Base-by-base conservation (phyloP, 495 filamentous ascomycete genomes). In the Paragyromitra xinjiangensis region DNA sequence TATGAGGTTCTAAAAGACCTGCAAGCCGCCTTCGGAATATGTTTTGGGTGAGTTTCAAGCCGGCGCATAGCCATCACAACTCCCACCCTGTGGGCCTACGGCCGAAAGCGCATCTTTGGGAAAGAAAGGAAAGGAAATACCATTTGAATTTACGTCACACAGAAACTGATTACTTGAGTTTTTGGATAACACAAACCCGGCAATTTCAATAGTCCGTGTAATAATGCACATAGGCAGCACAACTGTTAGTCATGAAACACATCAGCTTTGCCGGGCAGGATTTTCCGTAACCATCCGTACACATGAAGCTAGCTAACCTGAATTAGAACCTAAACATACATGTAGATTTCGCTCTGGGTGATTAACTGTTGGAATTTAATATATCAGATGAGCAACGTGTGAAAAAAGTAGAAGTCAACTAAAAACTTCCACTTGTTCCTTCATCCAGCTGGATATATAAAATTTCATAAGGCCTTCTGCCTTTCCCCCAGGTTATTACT, bases 371-470 rank as follows among this genome's bases (percentile, higher is more conserved):
- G 51, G 45, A 56, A 11, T 44, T 14, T 7, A 29, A 34, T 51
- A 34, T 51, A 34, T 51, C 22, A 55, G 29, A 34, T 55, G 50
- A 42, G 11, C 22, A 26, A 58, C 14, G 12, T 9, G 34, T 2
- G 19, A 6, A 51, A 45, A 69, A 22, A 29, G 29, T 55, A 11
- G 29, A 68, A 55, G 19, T 68, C 66, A 69, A 69, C 58, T 51
- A 69, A 19, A 26, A 37, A 58, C 39, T 44, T 45, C 66, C 66
- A 69, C 66, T 45, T 69, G n/a, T 50, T 19, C 29, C n/a, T 55
- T 56, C 51, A 34, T 58, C 66, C 5, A 19, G 26, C 39, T 22
- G 11, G 48, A 53, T 40, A 29, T 29, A 58, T 29, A 14, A 34
- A 3, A 34, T 34, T 34, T 34, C 29, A 34, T 34, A 3, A 34